These are phyloP conservation scores for Populus simonii DNA, from an alignment of 345 rosid genomes.

Conservation along the genomic window DNA sequence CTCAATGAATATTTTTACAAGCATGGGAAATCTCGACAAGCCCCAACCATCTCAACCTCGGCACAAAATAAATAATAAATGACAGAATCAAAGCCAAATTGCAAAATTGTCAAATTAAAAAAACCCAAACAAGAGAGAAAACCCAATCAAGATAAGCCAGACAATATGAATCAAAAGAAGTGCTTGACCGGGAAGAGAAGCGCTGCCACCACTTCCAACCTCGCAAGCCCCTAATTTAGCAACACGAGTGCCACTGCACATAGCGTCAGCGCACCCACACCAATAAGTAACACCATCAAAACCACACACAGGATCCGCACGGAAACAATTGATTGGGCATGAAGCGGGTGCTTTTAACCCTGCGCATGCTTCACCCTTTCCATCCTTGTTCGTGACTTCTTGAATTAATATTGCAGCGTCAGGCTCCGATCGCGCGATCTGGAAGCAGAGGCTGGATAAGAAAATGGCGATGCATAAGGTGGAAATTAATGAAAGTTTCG, in stretches of 20 bases:
- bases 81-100: neutral
- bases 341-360: conserved; percentile 37
- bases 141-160: conserved; percentile 82
- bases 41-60: neutral
- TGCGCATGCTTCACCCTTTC: conserved; percentile 37
- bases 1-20: neutral
- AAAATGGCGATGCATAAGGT: neutral
- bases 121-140: conserved; percentile 76
- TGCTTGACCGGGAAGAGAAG: conserved; percentile 82
- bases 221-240: conserved; percentile 74
- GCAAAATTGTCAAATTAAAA: conserved; percentile 36
- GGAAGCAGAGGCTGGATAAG: neutral
- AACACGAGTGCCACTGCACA: conserved; percentile 60
- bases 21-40: neutral
- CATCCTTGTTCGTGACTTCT: conserved; percentile 33
- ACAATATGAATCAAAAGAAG: conserved; percentile 83
- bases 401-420: conserved; percentile 21
- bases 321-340: conserved; percentile 83
- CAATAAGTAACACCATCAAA: conserved; percentile 84
- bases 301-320: conserved; percentile 88
- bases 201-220: conserved; percentile 62
- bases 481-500: neutral
- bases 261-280: conserved; percentile 92
- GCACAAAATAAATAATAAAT: neutral
- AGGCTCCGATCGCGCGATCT: conserved; percentile 25